Conservation (phyloP, 2,329 filamentous ascomycete species). For the Thelonectria discophora region DNA sequence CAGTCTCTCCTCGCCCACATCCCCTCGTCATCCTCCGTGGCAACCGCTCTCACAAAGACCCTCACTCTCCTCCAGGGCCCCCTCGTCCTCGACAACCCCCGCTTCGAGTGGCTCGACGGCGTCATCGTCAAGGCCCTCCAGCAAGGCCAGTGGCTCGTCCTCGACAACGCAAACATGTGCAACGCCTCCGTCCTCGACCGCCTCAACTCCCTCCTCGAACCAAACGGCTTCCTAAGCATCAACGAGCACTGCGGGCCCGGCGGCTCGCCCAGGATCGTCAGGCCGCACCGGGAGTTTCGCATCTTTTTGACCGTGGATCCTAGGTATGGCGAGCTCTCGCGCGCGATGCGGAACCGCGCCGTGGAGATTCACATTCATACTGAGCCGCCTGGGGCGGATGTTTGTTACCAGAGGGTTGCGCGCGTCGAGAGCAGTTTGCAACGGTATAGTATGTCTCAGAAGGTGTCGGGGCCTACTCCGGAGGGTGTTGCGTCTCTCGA, state of each 20-base stretch:
- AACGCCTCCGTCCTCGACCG: conserved; percentile 94
- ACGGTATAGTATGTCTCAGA: conserved; percentile 54
- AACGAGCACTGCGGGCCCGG: conserved; percentile 90
- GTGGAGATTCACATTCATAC: conserved; percentile 83
- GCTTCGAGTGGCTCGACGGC: conserved; percentile 97
- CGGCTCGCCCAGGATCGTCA: conserved; percentile 81
- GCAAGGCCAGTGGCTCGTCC: conserved; percentile 87
- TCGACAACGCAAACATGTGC: conserved; percentile 98
- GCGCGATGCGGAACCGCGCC: conserved; percentile 95
- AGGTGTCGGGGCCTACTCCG: conserved; percentile 42
- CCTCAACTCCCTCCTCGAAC: conserved; percentile 92
- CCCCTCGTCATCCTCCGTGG: conserved; percentile 56
- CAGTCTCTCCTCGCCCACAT: conserved; percentile 52
- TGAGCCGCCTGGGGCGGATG: conserved; percentile 45
- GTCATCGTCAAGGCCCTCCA: conserved; percentile 88
- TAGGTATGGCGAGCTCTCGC: conserved; percentile 88
- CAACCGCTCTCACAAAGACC: conserved; percentile 57
- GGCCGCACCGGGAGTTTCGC: conserved; percentile 85
- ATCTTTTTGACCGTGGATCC: conserved; percentile 95
- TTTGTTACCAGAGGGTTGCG: conserved; percentile 52
- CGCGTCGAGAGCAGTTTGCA: conserved; percentile 60
- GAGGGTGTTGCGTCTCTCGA: conserved; percentile 37
- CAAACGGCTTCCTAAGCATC: conserved; percentile 85
- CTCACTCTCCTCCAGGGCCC: conserved; percentile 61
- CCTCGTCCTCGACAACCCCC: conserved; percentile 72